phyloP scores from a whole-genome alignment of 1,284 basidiomycete genomes.

The Trichosporon sp. region DNA sequence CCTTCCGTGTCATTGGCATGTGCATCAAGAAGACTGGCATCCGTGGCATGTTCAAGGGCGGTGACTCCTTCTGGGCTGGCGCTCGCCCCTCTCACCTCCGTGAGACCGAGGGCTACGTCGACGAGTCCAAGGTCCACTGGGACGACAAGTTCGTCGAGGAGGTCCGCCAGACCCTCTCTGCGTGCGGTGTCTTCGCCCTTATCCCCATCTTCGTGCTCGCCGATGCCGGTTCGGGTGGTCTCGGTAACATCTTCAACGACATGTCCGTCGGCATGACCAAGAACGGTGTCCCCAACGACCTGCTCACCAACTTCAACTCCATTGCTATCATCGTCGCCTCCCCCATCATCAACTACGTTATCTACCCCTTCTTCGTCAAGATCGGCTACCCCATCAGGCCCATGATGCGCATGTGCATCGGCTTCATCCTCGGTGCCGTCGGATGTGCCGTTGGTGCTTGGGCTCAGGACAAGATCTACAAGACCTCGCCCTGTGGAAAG shows the following conservation, averaged over 20 bases:
- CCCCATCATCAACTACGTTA: constrained; percentile 48
- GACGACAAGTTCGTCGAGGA: constrained; percentile 53
- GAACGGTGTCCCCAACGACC: constrained; percentile 51
- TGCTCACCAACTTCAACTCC: constrained; percentile 51
- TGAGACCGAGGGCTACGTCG: constrained; percentile 29
- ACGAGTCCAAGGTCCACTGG: constrained; percentile 46
- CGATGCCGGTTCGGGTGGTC: constrained; percentile 26
- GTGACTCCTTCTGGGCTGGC: constrained; percentile 48
- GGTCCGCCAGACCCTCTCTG: constrained; percentile 48
- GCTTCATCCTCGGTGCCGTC: constrained; percentile 35
- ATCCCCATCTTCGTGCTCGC: constrained; percentile 51
- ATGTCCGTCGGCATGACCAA: constrained; percentile 49
- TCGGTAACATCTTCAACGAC: constrained; percentile 40
- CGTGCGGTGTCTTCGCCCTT: constrained; percentile 50
- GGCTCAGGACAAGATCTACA: constrained; percentile 51
- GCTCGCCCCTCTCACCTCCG: constrained; percentile 47
- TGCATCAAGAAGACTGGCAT: constrained; percentile 24
- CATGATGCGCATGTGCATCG: constrained; percentile 35
- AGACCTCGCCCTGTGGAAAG: constrained; percentile 48
- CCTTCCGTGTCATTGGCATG: constrained; percentile 32
- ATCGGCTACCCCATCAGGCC: constrained; percentile 38
- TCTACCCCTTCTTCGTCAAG: constrained; percentile 49
- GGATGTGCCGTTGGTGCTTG: constrained; percentile 33
- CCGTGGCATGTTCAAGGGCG: constrained; percentile 34
- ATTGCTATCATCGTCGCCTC: constrained; percentile 49